Evolutionary conservation across 768 basidiomycete species (phyloP).

Genomic region (Boletus rubropictus): DNA sequence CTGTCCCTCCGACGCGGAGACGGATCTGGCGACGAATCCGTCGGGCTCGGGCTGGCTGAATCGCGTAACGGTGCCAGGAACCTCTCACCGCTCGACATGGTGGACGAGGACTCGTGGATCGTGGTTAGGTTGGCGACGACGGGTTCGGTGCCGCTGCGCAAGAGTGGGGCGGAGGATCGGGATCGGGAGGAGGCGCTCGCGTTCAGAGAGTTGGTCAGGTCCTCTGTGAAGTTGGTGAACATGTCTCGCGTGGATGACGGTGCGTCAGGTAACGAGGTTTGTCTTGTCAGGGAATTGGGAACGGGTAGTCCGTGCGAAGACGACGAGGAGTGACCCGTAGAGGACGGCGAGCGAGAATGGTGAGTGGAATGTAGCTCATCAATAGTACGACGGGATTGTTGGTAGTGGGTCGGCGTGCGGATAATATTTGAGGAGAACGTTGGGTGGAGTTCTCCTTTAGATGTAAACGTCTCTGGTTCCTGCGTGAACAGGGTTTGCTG

Average conservation of each 20-base stretch:
- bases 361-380: slow-evolving; percentile 20
- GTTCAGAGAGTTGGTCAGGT: slow-evolving; percentile 18
- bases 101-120: slow-evolving; percentile 24
- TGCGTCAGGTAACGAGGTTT: slow-evolving; percentile 23
- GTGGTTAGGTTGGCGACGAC: slow-evolving; percentile 22
- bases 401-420: slow-evolving; percentile 63
- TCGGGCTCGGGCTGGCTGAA: slow-evolving; percentile 5
- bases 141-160: slow-evolving; percentile 30
- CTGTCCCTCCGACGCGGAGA: slow-evolving; percentile 25
- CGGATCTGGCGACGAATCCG: slow-evolving; percentile 26
- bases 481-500: slow-evolving; percentile 16
- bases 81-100: slow-evolving; percentile 21
- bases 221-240: slow-evolving; percentile 25
- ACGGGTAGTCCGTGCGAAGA: slow-evolving; percentile 17
- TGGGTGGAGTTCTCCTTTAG: slow-evolving; percentile 48
- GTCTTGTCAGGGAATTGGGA: slow-evolving; percentile 20
- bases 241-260: slow-evolving; percentile 18
- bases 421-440: slow-evolving; percentile 68
- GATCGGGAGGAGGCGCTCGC: slow-evolving; percentile 16
- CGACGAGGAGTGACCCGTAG: slow-evolving; percentile 10
- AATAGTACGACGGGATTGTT: slow-evolving; percentile 20
- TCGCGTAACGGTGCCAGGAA: slow-evolving; percentile 23
- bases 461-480: slow-evolving; percentile 44
- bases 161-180: slow-evolving; percentile 14
- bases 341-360: slow-evolving; percentile 24